A percentile compares a stretch with the other conserved stretches of the same genome.
phyloP scores from a whole-genome alignment of 1,284 basidiomycete species.

The Entoloma clypeatum region DNA sequence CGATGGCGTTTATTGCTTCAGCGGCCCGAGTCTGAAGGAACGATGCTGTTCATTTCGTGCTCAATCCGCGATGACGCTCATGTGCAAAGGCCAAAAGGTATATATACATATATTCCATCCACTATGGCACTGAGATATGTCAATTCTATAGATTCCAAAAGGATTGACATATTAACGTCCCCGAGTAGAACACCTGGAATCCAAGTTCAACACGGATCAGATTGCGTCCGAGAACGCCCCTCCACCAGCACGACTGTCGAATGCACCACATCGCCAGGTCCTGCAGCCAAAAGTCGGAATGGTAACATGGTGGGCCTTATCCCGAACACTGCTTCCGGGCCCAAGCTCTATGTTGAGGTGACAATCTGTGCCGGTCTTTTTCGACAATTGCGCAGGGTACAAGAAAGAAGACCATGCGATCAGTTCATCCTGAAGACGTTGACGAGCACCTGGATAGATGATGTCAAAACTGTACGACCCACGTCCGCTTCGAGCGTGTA shows the following conservation, averaged over 20 bases:
- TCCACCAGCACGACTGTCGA: conserved; percentile 59
- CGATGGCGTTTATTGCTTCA: too few species aligned
- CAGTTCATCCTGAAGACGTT: conserved; percentile 51
- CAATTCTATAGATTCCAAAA: too few species aligned
- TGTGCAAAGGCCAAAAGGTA: too few species aligned
- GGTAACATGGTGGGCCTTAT: too few species aligned
- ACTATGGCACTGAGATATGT: too few species aligned
- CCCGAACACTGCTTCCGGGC: conserved; percentile 71
- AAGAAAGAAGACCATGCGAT: conserved; percentile 54
- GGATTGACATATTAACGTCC: background rate
- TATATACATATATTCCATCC: too few species aligned
- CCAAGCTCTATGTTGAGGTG: conserved; percentile 67
- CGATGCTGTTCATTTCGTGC: too few species aligned
- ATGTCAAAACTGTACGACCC: conserved; percentile 20
- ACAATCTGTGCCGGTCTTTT: conserved; percentile 74
- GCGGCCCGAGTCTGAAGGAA: too few species aligned
- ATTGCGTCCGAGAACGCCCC: conserved; percentile 42
- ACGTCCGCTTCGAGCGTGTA: conserved; percentile 35
- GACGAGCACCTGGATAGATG: conserved; percentile 48
- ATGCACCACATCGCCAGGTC: conserved; percentile 51
- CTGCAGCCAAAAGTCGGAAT: too few species aligned
- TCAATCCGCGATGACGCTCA: too few species aligned
- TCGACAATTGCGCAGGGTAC: conserved; percentile 66
- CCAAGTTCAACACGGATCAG: conserved; percentile 1
- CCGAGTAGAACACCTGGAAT: too few species aligned